Percentiles rank a stretch among this genome's conserved stretches.
Evolutionary conservation across 1,284 basidiomycete genomes (phyloP).

Genomic region (Irpex sp.): DNA sequence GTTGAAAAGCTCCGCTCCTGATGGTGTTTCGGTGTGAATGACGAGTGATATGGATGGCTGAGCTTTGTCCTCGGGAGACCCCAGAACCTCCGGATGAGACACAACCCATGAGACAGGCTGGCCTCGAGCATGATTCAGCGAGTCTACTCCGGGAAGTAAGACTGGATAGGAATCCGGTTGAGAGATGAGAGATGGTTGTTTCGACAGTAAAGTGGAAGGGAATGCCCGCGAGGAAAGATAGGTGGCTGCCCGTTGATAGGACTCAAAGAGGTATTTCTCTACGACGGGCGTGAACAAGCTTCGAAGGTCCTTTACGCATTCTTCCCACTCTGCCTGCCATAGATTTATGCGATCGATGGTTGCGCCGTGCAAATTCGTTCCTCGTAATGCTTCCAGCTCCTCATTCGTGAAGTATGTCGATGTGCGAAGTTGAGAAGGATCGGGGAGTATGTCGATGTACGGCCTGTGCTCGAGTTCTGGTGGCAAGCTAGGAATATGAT

Average conservation of each 20-base stretch:
- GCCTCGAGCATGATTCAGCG: slow-evolving; percentile 75
- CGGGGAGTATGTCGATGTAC: slow-evolving; percentile 71
- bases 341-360: slow-evolving; percentile 56
- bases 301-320: slow-evolving; percentile 41
- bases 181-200: slow-evolving; percentile 47
- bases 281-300: slow-evolving; percentile 40
- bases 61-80: neutral
- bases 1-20: slow-evolving; percentile 74
- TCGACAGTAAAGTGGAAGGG: slow-evolving; percentile 73
- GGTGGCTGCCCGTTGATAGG: slow-evolving; percentile 67
- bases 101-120: slow-evolving; percentile 80
- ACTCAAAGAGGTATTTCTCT: slow-evolving; percentile 63
- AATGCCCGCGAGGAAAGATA: slow-evolving; percentile 87
- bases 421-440: slow-evolving; percentile 55
- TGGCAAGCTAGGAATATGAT: slow-evolving; percentile 9
- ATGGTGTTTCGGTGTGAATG: slow-evolving; percentile 38
- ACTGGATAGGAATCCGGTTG: slow-evolving; percentile 64
- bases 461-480: slow-evolving; percentile 45
- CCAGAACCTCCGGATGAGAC: slow-evolving; percentile 28
- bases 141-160: slow-evolving; percentile 82
- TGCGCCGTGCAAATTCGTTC: slow-evolving; percentile 78
- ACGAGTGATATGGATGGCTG: slow-evolving; percentile 33
- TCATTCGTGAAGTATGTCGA: slow-evolving; percentile 65
- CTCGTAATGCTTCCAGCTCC: slow-evolving; percentile 66
- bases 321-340: slow-evolving; percentile 59